Conservation (phyloP, 805 yeast species). For the Maudiozyma pseudohumilis region DNA sequence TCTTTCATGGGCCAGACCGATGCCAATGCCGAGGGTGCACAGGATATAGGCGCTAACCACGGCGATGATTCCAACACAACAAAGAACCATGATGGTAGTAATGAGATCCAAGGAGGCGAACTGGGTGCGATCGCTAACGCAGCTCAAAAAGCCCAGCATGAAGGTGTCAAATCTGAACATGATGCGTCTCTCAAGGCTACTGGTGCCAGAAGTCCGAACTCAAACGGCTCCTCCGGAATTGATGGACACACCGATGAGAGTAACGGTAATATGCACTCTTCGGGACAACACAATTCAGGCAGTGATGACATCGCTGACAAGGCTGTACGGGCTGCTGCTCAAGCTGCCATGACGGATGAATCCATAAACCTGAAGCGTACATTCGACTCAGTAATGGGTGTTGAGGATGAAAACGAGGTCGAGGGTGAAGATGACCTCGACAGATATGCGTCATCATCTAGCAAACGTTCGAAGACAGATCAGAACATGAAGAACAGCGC, state of each 20-base stretch:
- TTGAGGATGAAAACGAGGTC: slow-evolving; percentile 5
- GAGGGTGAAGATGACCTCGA: slow-evolving; percentile 2
- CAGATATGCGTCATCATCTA: background rate
- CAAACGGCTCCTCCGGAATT: too few species aligned
- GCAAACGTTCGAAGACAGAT: slow-evolving; percentile 6
- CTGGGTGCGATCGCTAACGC: too few species aligned
- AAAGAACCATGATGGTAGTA: background rate
- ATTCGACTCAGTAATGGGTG: slow-evolving; percentile 2
- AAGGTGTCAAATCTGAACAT: background rate
- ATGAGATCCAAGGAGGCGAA: too few species aligned
- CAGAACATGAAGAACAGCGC: background rate
- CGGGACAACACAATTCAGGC: too few species aligned
- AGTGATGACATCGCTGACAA: slow-evolving; percentile 10
- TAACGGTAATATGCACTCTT: too few species aligned
- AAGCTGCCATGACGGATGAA: slow-evolving; percentile 19
- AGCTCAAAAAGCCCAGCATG: too few species aligned
- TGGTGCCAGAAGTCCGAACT: too few species aligned
- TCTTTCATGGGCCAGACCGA: slow-evolving; percentile 2
- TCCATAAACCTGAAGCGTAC: slow-evolving; percentile 13
- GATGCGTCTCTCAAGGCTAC: too few species aligned
- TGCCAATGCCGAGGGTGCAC: background rate
- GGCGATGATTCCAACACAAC: too few species aligned
- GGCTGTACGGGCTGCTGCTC: slow-evolving; percentile 22
- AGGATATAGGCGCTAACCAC: background rate
- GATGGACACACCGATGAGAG: too few species aligned